A percentile compares a stretch with the other conserved stretches of the same genome.
Conservation (phyloP, 805 yeast genomes). For the Debaryomyces hansenii region DNA sequence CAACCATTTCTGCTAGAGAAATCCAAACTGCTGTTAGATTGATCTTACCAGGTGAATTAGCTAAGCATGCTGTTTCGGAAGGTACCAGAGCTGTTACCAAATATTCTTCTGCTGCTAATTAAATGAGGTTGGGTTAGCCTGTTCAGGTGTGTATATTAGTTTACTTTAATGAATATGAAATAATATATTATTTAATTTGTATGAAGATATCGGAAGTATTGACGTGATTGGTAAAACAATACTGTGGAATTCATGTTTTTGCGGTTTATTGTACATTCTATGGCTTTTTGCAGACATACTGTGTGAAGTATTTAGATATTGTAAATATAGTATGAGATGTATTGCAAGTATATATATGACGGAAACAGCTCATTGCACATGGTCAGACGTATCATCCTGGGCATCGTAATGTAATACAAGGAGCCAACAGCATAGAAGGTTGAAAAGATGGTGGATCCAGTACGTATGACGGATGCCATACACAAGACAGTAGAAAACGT, state of each 20-base stretch:
- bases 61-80: constrained; percentile 97
- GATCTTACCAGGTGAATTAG: constrained; percentile 97
- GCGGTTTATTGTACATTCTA: too few species aligned
- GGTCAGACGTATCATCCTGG: background rate
- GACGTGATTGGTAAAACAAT: too few species aligned
- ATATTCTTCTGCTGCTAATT: constrained; percentile 70
- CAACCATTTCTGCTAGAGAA: constrained; percentile 97
- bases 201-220: background rate
- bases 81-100: constrained; percentile 98
- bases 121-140: constrained; percentile 11
- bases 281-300: too few species aligned
- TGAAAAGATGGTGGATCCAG: constrained; percentile 78
- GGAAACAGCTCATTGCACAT: too few species aligned
- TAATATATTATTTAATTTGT: background rate
- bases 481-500: constrained; percentile 59
- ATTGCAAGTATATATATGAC: too few species aligned
- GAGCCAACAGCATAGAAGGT: constrained; percentile 59
- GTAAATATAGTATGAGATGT: too few species aligned
- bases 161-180: constrained; percentile 12
- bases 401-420: background rate
- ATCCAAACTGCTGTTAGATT: constrained; percentile 98
- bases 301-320: too few species aligned
- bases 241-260: too few species aligned
- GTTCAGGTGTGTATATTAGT: constrained; percentile 13
- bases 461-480: constrained; percentile 83